phyloP scores from a whole-genome alignment of 495 filamentous ascomycete species.

The Daldinia bambusicola region DNA sequence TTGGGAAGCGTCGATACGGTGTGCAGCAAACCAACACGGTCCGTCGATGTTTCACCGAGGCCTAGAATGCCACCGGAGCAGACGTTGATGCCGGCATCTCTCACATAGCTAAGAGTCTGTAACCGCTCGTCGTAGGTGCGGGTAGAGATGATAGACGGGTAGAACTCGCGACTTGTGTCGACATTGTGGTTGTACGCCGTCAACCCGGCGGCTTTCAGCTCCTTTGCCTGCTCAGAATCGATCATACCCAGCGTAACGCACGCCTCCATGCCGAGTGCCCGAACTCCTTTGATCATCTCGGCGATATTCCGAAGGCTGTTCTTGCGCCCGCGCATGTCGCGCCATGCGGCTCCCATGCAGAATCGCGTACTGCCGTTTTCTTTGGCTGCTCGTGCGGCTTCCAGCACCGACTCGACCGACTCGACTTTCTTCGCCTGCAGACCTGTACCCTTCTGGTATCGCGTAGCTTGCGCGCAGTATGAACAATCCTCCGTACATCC shows the following conservation, averaged over 20 bases:
- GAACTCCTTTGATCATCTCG: conserved; percentile 80
- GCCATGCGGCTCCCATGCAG: conserved; percentile 92
- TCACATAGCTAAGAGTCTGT: conserved; percentile 75
- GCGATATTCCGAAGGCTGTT: conserved; percentile 79
- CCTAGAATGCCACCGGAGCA: conserved; percentile 87
- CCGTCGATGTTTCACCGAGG: conserved; percentile 76
- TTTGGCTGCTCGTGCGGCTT: conserved; percentile 77
- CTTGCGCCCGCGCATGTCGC: conserved; percentile 90
- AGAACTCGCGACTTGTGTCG: conserved; percentile 86
- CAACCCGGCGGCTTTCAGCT: conserved; percentile 81
- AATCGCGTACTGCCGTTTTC: conserved; percentile 84
- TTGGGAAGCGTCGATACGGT: conserved; percentile 77
- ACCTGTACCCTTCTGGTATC: conserved; percentile 81
- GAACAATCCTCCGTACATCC: conserved; percentile 89
- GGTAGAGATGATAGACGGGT: conserved; percentile 82
- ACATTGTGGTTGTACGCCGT: conserved; percentile 93
- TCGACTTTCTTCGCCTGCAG: conserved; percentile 80
- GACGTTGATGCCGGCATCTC: conserved; percentile 84
- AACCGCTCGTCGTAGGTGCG: conserved; percentile 85
- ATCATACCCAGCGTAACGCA: conserved; percentile 93
- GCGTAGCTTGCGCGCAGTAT: conserved; percentile 87
- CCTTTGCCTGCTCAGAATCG: conserved; percentile 76
- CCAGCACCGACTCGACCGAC: conserved; percentile 79
- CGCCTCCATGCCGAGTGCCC: conserved; percentile 82
- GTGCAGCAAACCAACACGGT: conserved; percentile 81